A percentile compares a stretch with the other conserved stretches of the same genome.
Conservation (phyloP, 495 filamentous ascomycete genomes). For the Penicillium tannophilum region DNA sequence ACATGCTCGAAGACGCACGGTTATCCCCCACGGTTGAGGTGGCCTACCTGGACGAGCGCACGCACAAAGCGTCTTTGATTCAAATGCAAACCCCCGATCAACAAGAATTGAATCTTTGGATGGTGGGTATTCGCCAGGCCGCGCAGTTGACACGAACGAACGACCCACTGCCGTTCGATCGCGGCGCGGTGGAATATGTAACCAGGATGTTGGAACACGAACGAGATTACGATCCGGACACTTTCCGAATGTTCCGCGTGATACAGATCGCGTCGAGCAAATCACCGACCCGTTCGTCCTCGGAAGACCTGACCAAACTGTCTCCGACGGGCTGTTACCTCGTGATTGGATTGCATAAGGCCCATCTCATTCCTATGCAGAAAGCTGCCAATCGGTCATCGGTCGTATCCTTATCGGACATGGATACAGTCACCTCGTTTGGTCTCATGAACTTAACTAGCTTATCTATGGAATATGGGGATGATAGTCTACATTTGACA, state of each 20-base stretch:
- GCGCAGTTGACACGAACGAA: constrained; percentile 57
- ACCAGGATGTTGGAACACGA: constrained; percentile 66
- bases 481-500: constrained; percentile 83
- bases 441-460: constrained; percentile 76
- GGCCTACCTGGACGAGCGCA: constrained; percentile 72
- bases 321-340: constrained; percentile 78
- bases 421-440: constrained; percentile 55
- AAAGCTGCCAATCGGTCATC: constrained; percentile 60
- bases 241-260: constrained; percentile 81
- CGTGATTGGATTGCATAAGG: constrained; percentile 78
- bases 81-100: constrained; percentile 73
- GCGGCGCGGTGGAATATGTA: constrained; percentile 64
- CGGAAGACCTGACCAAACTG: constrained; percentile 77
- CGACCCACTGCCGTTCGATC: constrained; percentile 57
- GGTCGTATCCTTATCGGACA: constrained; percentile 52
- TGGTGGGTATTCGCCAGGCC: constrained; percentile 65
- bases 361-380: constrained; percentile 77
- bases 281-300: constrained; percentile 61
- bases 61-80: constrained; percentile 58
- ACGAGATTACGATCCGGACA: constrained; percentile 67
- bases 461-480: constrained; percentile 66
- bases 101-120: constrained; percentile 74
- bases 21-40: constrained; percentile 82
- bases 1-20: constrained; percentile 75
- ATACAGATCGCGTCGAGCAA: constrained; percentile 70